Percentiles rank a stretch among this genome's conserved stretches.
Conservation (phyloP, 768 basidiomycete species). For the Lactifluus pinguis region DNA sequence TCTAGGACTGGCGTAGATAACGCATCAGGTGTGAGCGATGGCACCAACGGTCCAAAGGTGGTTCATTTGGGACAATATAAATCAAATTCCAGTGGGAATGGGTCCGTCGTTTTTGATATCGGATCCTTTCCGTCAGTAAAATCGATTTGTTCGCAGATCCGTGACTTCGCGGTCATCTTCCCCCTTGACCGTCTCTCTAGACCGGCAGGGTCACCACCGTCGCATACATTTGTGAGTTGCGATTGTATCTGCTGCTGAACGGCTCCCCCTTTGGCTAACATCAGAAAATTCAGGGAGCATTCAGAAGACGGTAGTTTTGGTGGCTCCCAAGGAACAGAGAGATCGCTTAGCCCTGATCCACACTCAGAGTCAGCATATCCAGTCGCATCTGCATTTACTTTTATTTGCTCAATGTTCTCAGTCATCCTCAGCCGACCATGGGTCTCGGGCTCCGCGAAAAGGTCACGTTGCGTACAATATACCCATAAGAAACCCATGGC, state of each 20-base stretch:
- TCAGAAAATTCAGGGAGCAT: slow-evolving; percentile 2
- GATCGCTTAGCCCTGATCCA: slow-evolving; percentile 2
- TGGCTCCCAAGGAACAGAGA: slow-evolving; percentile 7
- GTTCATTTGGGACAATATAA: slow-evolving; percentile 17
- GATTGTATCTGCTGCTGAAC: background rate
- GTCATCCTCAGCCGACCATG: background rate
- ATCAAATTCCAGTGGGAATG: background rate
- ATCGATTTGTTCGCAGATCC: background rate
- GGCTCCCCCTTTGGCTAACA: background rate
- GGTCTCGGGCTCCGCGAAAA: background rate
- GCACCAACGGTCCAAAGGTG: slow-evolving; percentile 15
- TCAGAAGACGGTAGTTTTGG: slow-evolving; percentile 11
- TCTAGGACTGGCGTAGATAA: slow-evolving; percentile 17
- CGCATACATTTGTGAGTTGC: slow-evolving; percentile 9
- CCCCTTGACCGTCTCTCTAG: slow-evolving; percentile 15
- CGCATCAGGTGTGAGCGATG: slow-evolving; percentile 1
- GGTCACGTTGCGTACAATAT: slow-evolving; percentile 14
- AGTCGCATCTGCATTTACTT: background rate
- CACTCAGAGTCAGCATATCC: slow-evolving; percentile 7
- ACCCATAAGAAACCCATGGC: slow-evolving; percentile 1
- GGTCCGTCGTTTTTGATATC: slow-evolving; percentile 2
- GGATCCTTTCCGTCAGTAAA: background rate
- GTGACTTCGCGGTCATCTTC: slow-evolving; percentile 1
- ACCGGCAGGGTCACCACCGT: slow-evolving; percentile 9
- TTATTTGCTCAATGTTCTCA: background rate